Evolutionary conservation across 805 yeast genomes (phyloP).

Genomic region (Metschnikowia koreensis): DNA sequence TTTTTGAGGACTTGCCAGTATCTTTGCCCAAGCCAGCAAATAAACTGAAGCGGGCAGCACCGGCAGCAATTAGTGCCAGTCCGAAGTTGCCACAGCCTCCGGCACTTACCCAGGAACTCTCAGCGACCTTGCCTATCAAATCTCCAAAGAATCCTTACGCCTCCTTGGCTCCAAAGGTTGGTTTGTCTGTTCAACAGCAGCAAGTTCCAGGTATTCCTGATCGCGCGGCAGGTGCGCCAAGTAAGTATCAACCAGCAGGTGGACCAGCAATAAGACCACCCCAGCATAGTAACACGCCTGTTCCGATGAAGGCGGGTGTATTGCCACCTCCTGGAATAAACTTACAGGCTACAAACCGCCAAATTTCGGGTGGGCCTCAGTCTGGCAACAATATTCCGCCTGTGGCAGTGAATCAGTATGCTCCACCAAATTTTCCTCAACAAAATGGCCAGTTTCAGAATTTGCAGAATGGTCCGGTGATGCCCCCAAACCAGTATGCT

Average conservation of each 20-base stretch:
- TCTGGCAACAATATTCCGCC: not conserved
- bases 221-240: not conserved
- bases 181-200: constrained; percentile 2
- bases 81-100: constrained; percentile 10
- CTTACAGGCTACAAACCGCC: not conserved
- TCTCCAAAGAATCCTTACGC: constrained; percentile 32
- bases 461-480: not conserved
- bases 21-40: constrained; percentile 26
- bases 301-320: constrained; percentile 1
- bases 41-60: constrained; percentile 30
- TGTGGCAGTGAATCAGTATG: not conserved
- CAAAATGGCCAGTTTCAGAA: not conserved
- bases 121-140: constrained; percentile 23
- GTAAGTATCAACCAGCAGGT: constrained; percentile 12
- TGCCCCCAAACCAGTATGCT: not conserved
- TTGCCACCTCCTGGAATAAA: constrained; percentile 14
- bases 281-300: constrained; percentile 1
- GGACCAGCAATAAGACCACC: constrained; percentile 3
- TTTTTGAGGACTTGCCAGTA: constrained; percentile 60
- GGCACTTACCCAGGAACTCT: constrained; percentile 9
- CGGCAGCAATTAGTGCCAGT: constrained; percentile 21
- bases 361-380: not conserved
- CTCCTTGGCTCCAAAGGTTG: constrained; percentile 16
- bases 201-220: not conserved
- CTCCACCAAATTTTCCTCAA: not conserved